Evolutionary conservation across 2,329 filamentous ascomycete genomes (phyloP).

Genomic region (Metarhizium sp.): DNA sequence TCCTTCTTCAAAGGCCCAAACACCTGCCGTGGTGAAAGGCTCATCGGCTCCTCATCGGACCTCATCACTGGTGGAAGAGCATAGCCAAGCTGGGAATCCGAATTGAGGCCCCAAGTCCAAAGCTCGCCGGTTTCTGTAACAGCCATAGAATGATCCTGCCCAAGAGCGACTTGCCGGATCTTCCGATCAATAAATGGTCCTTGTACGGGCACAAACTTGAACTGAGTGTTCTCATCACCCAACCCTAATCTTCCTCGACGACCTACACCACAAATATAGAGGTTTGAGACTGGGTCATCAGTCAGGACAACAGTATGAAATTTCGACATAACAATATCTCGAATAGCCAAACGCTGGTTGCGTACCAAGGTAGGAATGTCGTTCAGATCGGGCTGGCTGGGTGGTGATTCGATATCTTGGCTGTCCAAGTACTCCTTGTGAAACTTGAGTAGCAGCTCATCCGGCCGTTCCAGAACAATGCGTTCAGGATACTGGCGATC

Average conservation of each 20-base stretch:
- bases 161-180: conserved; percentile 69
- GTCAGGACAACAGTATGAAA: conserved; percentile 85
- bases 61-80: conserved; percentile 55
- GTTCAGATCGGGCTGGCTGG: conserved; percentile 21
- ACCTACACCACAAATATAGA: conserved; percentile 89
- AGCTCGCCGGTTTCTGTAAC: conserved; percentile 80
- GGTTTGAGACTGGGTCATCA: conserved; percentile 75
- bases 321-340: conserved; percentile 82
- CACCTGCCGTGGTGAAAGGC: conserved; percentile 73
- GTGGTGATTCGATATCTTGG: conserved; percentile 22
- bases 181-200: conserved; percentile 66
- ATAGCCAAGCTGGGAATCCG: conserved; percentile 79
- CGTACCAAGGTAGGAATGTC: conserved; percentile 66
- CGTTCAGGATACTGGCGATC: conserved; percentile 91
- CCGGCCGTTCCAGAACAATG: conserved; percentile 65
- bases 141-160: conserved; percentile 85
- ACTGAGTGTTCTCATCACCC: conserved; percentile 82
- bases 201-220: conserved; percentile 75
- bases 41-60: conserved; percentile 76
- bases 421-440: conserved; percentile 56
- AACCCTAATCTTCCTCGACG: conserved; percentile 82
- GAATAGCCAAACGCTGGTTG: conserved; percentile 63
- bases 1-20: conserved; percentile 90
- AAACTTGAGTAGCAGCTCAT: conserved; percentile 65
- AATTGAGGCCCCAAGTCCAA: conserved; percentile 91